Conservation (phyloP, 768 basidiomycete species). For the Thelephora aurantiotincta region DNA sequence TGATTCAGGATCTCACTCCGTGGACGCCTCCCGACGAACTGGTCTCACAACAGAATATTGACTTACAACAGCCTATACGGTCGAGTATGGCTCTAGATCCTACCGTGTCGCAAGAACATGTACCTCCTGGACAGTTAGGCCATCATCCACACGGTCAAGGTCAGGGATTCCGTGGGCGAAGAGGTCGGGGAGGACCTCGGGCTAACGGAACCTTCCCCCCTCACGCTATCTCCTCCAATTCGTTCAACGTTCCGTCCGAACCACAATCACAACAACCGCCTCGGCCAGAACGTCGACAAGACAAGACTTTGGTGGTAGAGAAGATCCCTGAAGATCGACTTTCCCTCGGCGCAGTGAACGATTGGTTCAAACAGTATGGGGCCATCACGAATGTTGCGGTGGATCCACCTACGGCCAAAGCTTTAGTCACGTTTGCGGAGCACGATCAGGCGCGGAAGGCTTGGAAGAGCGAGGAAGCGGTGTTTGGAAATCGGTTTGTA, state of each 20-base stretch:
- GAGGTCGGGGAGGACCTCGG: background rate
- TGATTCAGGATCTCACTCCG: constrained; percentile 75
- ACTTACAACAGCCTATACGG: background rate
- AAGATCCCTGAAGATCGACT: constrained; percentile 85
- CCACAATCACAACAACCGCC: background rate
- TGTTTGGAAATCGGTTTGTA: constrained; percentile 88
- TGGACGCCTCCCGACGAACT: constrained; percentile 22
- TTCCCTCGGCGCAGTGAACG: constrained; percentile 61
- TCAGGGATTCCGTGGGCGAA: background rate
- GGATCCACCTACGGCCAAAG: constrained; percentile 60
- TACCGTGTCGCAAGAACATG: background rate
- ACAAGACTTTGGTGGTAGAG: constrained; percentile 83
- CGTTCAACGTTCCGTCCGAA: background rate
- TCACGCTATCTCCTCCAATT: background rate
- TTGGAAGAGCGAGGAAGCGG: constrained; percentile 90
- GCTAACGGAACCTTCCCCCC: background rate
- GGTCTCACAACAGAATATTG: constrained; percentile 7
- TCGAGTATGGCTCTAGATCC: background rate
- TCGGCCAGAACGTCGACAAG: constrained; percentile 50
- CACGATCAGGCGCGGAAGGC: constrained; percentile 80
- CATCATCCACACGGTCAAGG: background rate
- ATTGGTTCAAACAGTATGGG: constrained; percentile 88
- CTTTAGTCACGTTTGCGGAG: constrained; percentile 73
- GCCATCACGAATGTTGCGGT: constrained; percentile 87
- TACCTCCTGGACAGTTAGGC: background rate